Evolutionary conservation across 352 stramenopile genomes (phyloP).

Genomic region (Pythium rhizo-oryzae): DNA sequence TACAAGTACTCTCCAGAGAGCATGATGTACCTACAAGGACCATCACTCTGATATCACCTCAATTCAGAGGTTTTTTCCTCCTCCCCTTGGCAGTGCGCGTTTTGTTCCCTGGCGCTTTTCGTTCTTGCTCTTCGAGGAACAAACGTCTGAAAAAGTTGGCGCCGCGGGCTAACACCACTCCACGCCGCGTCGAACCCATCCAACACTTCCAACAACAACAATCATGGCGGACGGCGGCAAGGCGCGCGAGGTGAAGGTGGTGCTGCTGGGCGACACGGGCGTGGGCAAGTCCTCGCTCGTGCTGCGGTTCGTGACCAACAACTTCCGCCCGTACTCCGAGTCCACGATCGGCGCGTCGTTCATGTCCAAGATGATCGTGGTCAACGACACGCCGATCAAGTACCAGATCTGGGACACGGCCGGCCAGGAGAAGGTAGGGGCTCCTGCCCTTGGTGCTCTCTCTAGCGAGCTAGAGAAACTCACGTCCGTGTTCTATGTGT

Average conservation of each 20-base stretch:
- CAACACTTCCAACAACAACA: conserved; percentile 12
- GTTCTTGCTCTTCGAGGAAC: conserved; percentile 1
- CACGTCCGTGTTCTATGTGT: neutral
- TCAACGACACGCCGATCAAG: conserved; percentile 93
- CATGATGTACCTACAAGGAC: conserved; percentile 3
- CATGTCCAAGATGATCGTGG: conserved; percentile 96
- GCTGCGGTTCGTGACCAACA: conserved; percentile 96
- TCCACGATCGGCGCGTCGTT: conserved; percentile 98
- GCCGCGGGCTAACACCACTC: no score
- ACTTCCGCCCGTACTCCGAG: conserved; percentile 96
- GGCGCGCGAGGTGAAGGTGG: conserved; percentile 89
- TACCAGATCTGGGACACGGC: conserved; percentile 99
- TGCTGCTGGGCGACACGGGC: conserved; percentile 92
- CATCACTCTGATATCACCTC: conserved; percentile 17
- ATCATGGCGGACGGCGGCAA: conserved; percentile 74
- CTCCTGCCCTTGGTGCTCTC: no score
- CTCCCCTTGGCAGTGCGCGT: no score
- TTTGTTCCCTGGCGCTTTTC: conserved; percentile 4
- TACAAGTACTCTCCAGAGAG: neutral
- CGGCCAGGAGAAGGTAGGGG: conserved; percentile 93
- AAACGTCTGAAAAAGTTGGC: conserved; percentile 6
- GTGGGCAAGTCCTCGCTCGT: conserved; percentile 97
- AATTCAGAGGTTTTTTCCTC: conserved; percentile 4
- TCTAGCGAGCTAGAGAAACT: neutral
- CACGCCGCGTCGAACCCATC: conserved; percentile 3